Conservation (phyloP, 1,284 basidiomycete species). For the Neonothopanus nambi region DNA sequence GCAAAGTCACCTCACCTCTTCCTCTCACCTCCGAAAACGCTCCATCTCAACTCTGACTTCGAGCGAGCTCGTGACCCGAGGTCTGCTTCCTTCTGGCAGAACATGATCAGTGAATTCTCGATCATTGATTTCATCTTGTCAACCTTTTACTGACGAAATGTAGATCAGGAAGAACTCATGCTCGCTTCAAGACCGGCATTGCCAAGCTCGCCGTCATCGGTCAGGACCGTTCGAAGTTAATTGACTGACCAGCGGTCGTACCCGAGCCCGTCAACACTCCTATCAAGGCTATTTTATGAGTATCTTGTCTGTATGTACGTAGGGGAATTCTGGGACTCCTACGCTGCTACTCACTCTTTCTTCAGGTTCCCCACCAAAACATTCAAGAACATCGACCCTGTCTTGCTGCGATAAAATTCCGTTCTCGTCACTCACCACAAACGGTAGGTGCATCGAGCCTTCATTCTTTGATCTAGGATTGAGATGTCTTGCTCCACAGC, state of each 20-base stretch:
- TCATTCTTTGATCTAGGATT: neutral
- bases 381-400: slow-evolving; percentile 20
- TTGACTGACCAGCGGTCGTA: slow-evolving; percentile 31
- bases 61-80: slow-evolving; percentile 31
- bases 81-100: slow-evolving; percentile 38
- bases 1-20: slow-evolving; percentile 36
- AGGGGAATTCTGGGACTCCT: too few species aligned
- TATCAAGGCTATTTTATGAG: slow-evolving; percentile 13
- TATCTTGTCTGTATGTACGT: too few species aligned
- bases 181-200: slow-evolving; percentile 30
- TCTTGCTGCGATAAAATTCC: slow-evolving; percentile 13
- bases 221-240: slow-evolving; percentile 21
- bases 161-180: slow-evolving; percentile 33
- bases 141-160: neutral
- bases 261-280: slow-evolving; percentile 16
- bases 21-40: slow-evolving; percentile 4
- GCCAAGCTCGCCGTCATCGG: slow-evolving; percentile 28
- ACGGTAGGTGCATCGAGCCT: neutral
- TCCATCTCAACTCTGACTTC: slow-evolving; percentile 41
- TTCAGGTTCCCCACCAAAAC: slow-evolving; percentile 17
- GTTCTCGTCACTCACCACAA: slow-evolving; percentile 10
- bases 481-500: neutral
- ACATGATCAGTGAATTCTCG: slow-evolving; percentile 31
- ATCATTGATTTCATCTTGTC: neutral
- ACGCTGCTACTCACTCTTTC: neutral